Percentiles rank a stretch among this genome's conserved stretches.
Evolutionary conservation across 2,329 filamentous ascomycete genomes (phyloP).

Genomic region (Aspergillus brunneoviolaceus): DNA sequence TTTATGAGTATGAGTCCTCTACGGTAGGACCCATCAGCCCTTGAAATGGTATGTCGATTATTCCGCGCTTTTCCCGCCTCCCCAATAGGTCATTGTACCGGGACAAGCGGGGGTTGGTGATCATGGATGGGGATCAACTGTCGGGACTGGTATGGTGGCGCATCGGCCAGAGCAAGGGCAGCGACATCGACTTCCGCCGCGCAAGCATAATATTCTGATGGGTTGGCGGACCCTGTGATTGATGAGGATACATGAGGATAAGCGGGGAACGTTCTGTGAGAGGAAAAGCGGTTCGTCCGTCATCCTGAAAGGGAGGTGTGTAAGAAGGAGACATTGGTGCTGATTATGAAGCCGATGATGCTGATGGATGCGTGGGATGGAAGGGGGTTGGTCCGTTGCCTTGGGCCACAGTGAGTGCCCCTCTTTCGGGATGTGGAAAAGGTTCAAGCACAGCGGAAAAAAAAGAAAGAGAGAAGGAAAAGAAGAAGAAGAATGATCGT

Average conservation of each 20-base stretch:
- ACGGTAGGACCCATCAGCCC: background rate
- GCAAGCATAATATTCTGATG: constrained; percentile 1
- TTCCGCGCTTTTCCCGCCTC: background rate
- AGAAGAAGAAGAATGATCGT: background rate
- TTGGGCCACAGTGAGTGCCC: background rate
- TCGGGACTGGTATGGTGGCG: constrained; percentile 5
- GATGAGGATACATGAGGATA: constrained; percentile 3
- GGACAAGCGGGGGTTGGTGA: constrained; percentile 7
- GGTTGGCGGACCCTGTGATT: constrained; percentile 11
- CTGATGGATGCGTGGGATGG: constrained; percentile 7
- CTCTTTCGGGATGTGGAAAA: background rate
- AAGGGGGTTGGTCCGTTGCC: background rate
- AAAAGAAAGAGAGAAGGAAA: background rate
- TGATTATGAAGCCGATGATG: constrained; percentile 5
- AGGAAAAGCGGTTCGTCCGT: constrained; percentile 16
- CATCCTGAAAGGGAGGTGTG: constrained; percentile 4
- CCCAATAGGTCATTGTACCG: background rate
- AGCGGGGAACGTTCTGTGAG: background rate
- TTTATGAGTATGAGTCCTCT: background rate
- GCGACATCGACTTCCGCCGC: constrained; percentile 4
- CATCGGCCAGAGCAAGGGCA: constrained; percentile 8
- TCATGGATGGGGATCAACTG: constrained; percentile 5
- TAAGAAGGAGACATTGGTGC: background rate
- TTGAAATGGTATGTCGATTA: background rate
- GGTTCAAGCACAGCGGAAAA: background rate